Base-by-base conservation (phyloP, 2,329 filamentous ascomycete genomes). In the Claviceps pazoutovae region DNA sequence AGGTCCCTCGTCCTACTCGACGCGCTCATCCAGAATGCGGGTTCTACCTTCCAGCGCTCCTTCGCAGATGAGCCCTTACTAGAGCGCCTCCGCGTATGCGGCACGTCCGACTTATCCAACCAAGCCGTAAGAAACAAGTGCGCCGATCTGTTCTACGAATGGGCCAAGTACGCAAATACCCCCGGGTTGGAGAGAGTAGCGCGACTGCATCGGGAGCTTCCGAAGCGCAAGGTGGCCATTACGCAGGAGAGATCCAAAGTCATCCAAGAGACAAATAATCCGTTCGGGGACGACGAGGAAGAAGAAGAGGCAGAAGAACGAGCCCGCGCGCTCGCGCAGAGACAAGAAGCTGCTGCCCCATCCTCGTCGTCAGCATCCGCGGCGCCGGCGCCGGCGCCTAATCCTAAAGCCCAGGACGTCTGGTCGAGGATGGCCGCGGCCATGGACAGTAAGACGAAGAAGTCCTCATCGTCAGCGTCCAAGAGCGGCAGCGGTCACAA, bases 11-110 rank as follows among this genome's bases (percentile, higher is more conserved):
- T 86, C 11, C 83, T 98, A 48, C 78, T 98, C 2, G 93, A 98
- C 65, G 90, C 87, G 43, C 75, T 98, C 41, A 93, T 98, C 55
- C 88, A 96, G 64, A 98, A 98, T 70, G 90, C 89, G 2, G 91
- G 91, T 1, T 76, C 84, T 13, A 80, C 84, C 13, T 96, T 97
- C 64, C 86, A 96, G 67, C 82, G 87, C 48, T 79, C 80, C 16
- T 95, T 97, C 65, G 86, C 83, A 9, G 91, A 98, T 61, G 90
- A 96, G 64, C 86, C 90, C 34, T 74, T 98, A 41, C 79, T 98
- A 55, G 93, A 98, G 68, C 85, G 93, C 23, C 75, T 98, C 50
- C 83, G 93, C 21, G 83, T 97, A 37, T 86, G 91, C 57, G 89
- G 86, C 37, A 89, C 86, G 17, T 90, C 93, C 50, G 78, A 88